Evolutionary conservation across 2,329 filamentous ascomycete species (phyloP).

Genomic region (Microascus cirrosus): DNA sequence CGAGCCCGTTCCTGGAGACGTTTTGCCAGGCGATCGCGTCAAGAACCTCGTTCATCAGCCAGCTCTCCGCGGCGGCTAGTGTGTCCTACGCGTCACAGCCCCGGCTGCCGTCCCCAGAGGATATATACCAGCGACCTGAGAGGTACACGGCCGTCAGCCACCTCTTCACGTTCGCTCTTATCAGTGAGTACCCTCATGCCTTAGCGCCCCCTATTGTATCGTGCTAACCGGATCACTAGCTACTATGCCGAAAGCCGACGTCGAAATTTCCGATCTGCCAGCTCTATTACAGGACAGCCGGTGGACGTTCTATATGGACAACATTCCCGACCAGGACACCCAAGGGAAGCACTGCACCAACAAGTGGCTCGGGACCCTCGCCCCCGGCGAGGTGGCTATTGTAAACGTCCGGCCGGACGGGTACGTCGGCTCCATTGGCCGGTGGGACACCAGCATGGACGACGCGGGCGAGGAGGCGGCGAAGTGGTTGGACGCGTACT

Average conservation of each 20-base stretch:
- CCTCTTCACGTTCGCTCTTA: constrained; percentile 57
- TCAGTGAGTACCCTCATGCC: constrained; percentile 37
- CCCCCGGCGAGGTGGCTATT: constrained; percentile 46
- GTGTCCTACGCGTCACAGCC: constrained; percentile 51
- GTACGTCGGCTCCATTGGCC: constrained; percentile 55
- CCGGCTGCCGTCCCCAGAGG: constrained; percentile 43
- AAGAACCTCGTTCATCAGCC: constrained; percentile 42
- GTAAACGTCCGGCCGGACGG: constrained; percentile 63
- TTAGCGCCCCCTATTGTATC: neutral
- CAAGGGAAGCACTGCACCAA: constrained; percentile 44
- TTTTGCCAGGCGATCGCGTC: constrained; percentile 45
- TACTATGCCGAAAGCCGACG: constrained; percentile 46
- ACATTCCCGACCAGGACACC: constrained; percentile 45
- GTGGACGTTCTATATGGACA: constrained; percentile 65
- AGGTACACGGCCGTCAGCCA: constrained; percentile 59
- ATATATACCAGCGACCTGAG: constrained; percentile 55
- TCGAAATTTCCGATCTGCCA: constrained; percentile 58
- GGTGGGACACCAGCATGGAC: constrained; percentile 39
- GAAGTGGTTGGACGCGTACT: constrained; percentile 43
- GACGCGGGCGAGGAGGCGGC: constrained; percentile 40
- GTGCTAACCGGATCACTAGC: constrained; percentile 23
- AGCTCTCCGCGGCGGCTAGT: constrained; percentile 46
- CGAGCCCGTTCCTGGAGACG: constrained; percentile 44
- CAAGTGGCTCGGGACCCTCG: constrained; percentile 57
- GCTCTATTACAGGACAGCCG: constrained; percentile 48